phyloP scores from a whole-genome alignment of 1,139 yeast genomes.

The Ashbya aceris region DNA sequence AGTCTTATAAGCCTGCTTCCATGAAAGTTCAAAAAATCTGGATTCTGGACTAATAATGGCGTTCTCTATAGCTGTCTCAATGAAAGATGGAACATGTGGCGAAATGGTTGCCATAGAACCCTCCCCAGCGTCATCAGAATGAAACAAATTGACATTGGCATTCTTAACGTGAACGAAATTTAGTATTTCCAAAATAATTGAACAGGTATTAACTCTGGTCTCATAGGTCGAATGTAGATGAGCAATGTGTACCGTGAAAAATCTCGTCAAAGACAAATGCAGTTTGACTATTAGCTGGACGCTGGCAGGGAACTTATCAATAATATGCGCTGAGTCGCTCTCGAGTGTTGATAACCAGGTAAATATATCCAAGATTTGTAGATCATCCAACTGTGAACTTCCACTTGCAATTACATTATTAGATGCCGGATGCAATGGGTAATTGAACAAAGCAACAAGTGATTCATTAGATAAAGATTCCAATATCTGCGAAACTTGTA shows the following conservation, averaged over 20 bases:
- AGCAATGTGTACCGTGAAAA: constrained; percentile 55
- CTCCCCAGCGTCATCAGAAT: constrained; percentile 25
- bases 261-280: constrained; percentile 58
- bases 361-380: constrained; percentile 62
- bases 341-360: constrained; percentile 53
- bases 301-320: constrained; percentile 59
- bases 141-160: constrained; percentile 51
- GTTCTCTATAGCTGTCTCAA: constrained; percentile 71
- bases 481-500: constrained; percentile 59
- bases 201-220: constrained; percentile 63
- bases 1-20: constrained; percentile 21
- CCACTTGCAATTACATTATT: constrained; percentile 17
- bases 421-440: constrained; percentile 24
- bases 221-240: constrained; percentile 48
- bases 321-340: constrained; percentile 34
- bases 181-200: constrained; percentile 55
- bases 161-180: constrained; percentile 63
- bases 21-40: constrained; percentile 40
- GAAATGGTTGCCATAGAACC: constrained; percentile 28
- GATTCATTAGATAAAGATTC: constrained; percentile 55
- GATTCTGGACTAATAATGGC: constrained; percentile 78
- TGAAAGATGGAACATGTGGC: constrained; percentile 69
- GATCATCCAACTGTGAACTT: constrained; percentile 35
- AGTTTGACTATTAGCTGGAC: constrained; percentile 58
- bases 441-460: constrained; percentile 49